Percentiles rank a stretch among this genome's conserved stretches.
These are phyloP conservation scores for Tillandsia leiboldiana DNA, from an alignment of 176 grass and related monocot species.

Conservation along the genomic window DNA sequence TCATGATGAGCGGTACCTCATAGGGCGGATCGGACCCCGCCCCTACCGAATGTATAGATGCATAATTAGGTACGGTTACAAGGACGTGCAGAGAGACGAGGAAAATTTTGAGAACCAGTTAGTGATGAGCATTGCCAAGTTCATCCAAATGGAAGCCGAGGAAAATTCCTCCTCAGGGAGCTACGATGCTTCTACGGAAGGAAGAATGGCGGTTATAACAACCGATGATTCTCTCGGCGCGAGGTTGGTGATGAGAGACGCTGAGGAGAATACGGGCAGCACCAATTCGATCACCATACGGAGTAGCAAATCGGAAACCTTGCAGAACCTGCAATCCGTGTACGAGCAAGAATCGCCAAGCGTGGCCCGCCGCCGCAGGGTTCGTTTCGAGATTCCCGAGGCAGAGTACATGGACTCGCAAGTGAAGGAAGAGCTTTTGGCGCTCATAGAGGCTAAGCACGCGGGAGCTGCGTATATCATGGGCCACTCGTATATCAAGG, in stretches of 20 bases:
- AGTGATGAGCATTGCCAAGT: slow-evolving; percentile 91
- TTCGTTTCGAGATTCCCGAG: slow-evolving; percentile 59
- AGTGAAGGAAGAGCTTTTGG: slow-evolving; percentile 71
- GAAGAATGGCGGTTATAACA: slow-evolving; percentile 87
- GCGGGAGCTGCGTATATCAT: slow-evolving; percentile 86
- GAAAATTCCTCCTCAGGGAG: slow-evolving; percentile 45
- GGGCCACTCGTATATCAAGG: slow-evolving; percentile 92
- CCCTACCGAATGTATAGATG: slow-evolving; percentile 89
- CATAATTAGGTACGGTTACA: slow-evolving; percentile 90
- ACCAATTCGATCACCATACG: slow-evolving; percentile 27
- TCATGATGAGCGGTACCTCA: slow-evolving; percentile 70
- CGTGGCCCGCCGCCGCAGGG: slow-evolving; percentile 26
- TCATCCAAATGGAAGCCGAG: slow-evolving; percentile 92
- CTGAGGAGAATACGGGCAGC: slow-evolving; percentile 19
- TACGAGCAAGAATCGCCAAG: slow-evolving; percentile 72
- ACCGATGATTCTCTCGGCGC: slow-evolving; percentile 31
- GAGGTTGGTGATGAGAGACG: slow-evolving; percentile 39
- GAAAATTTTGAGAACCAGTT: slow-evolving; percentile 89
- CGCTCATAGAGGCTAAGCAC: slow-evolving; percentile 76
- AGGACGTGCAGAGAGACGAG: slow-evolving; percentile 76
- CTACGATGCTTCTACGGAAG: slow-evolving; percentile 72
- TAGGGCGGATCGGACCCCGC: slow-evolving; percentile 76
- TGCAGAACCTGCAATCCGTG: slow-evolving; percentile 59
- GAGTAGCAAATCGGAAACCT: slow-evolving; percentile 77
- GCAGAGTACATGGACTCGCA: slow-evolving; percentile 37